These are phyloP conservation scores for Pythium utonaiense DNA, from an alignment of 352 stramenopile genomes.

Conservation along the genomic window DNA sequence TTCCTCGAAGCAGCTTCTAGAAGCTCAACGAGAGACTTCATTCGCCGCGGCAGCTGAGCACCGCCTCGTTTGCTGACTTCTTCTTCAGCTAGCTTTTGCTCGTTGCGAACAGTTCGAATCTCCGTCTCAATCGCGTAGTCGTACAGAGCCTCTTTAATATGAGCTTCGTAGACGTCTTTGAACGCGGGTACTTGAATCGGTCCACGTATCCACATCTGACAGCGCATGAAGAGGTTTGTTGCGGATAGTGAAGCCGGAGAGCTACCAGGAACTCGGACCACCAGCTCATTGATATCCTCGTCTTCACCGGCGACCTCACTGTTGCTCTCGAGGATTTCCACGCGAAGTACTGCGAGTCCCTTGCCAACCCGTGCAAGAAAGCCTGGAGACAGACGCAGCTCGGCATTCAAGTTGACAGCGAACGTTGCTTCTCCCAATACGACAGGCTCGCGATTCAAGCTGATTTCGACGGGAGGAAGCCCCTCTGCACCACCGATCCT, in stretches of 20 bases:
- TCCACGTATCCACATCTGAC: slow-evolving; percentile 72
- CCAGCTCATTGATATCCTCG: slow-evolving; percentile 3
- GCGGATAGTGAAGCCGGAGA: neutral
- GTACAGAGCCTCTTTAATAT: slow-evolving; percentile 71
- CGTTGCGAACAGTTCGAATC: slow-evolving; percentile 22
- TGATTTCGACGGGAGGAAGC: neutral
- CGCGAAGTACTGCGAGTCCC: slow-evolving; percentile 59
- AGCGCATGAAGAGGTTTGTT: slow-evolving; percentile 38
- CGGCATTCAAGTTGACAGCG: slow-evolving; percentile 80
- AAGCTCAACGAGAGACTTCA: slow-evolving; percentile 25
- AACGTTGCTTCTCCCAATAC: slow-evolving; percentile 52
- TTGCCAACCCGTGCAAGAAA: slow-evolving; percentile 78
- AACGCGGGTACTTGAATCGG: slow-evolving; percentile 55
- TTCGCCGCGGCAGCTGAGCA: neutral
- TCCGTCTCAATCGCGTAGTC: slow-evolving; percentile 76
- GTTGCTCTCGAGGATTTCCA: slow-evolving; percentile 44
- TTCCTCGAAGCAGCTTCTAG: slow-evolving; percentile 44
- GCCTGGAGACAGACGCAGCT: slow-evolving; percentile 66
- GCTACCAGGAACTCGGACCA: neutral
- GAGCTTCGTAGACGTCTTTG: slow-evolving; percentile 53
- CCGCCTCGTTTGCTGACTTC: neutral
- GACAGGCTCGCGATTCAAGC: slow-evolving; percentile 13
- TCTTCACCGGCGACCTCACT: neutral
- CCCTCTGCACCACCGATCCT: neutral
- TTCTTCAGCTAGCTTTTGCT: neutral